These are phyloP conservation scores for Ceratocystis albifundus DNA, from an alignment of 2,329 filamentous ascomycete genomes.

Conservation along the genomic window DNA sequence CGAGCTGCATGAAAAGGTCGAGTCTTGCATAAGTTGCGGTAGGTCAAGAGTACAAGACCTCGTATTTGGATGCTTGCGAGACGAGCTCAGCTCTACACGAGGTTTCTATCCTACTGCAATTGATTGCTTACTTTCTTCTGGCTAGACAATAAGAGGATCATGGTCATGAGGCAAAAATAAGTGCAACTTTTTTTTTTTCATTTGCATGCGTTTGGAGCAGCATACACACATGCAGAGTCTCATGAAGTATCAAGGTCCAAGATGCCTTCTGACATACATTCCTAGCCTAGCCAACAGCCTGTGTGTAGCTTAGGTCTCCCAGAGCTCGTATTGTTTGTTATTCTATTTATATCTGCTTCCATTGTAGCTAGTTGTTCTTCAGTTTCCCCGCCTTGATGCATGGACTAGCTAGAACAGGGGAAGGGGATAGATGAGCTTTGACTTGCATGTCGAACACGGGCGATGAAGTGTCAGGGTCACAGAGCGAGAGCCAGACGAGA, in stretches of 20 bases:
- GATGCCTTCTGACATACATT: background rate
- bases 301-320: background rate
- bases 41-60: background rate
- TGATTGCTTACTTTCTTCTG: background rate
- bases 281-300: background rate
- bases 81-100: too few relatives aligned
- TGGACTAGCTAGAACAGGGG: background rate
- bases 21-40: background rate
- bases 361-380: background rate
- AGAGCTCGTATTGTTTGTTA: background rate
- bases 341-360: conserved; percentile 3
- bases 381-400: background rate
- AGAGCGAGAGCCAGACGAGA: too few relatives aligned
- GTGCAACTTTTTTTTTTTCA: too few relatives aligned
- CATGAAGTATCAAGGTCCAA: too few relatives aligned
- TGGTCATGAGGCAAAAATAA: too few relatives aligned
- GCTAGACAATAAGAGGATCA: too few relatives aligned
- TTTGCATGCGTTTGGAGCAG: too few relatives aligned
- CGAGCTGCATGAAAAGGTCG: background rate
- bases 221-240: too few relatives aligned
- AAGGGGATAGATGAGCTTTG: background rate
- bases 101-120: background rate
- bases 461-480: too few relatives aligned
- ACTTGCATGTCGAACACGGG: background rate
- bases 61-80: background rate